Evolutionary conservation across 306 rosid species (phyloP), one percentile per base, ranked within the genome.

Genomic region (Citrullus amarus): DNA sequence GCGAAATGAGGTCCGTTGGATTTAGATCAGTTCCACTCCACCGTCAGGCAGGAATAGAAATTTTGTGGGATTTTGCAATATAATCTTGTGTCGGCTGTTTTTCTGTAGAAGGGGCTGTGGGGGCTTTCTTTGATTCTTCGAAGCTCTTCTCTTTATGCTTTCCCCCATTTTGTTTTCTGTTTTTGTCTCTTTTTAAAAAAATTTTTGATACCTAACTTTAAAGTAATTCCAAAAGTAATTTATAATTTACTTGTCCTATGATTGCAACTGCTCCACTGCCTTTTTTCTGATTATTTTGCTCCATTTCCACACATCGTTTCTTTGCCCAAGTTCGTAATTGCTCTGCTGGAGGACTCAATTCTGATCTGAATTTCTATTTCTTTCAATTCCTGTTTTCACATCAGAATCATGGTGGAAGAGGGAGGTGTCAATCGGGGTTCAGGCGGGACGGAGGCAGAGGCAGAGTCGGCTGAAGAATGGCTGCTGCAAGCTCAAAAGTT

Each of bases 361-460:
- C 5, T 46, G 28, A 55, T 77, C 81, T 81, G 88, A 78, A 6
- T 48, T 77, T 36, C 17, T 22, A 14, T 16, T 58, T 38, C 25
- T 44, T 28, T 39, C 59, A 39, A 79, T 72, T 72, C 50, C 8
- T 82, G 79, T 86, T 89, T 77, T 66, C 65, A 46, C 48, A 63
- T 84, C 85, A 53, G 67, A 77, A 86, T 79, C 89, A 95, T 95
- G 97, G 97, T 86, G 80, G 97, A 89, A 84, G 93, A 86, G 51
- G 66, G 84, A 53, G 54, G 80, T 17, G 79, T 56, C 17, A 60
- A 80, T 41, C 30, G 17, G n/a, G 62, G 41, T 62, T 78, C 25
- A 7, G 74, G n/a, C 17, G 61, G 63, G 36, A 50, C 79, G 8
- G 57, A 56, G 36, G 38, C 83, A 5, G 57, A 56, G 48, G 55